Evolutionary conservation across 805 yeast genomes (phyloP), one percentile per base, ranked within the genome.

Genomic region (Suhomyces canberraensis): DNA sequence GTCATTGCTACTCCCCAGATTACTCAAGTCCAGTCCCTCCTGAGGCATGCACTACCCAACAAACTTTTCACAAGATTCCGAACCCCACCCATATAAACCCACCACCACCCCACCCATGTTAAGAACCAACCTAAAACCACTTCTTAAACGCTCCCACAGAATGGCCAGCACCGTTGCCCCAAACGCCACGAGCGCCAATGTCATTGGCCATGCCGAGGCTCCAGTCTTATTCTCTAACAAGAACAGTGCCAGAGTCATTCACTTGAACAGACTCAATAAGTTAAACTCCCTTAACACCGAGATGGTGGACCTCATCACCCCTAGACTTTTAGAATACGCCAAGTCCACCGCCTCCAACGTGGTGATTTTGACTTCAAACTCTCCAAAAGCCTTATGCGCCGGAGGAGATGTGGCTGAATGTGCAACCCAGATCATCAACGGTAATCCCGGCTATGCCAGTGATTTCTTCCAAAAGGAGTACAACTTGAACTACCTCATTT

Each of bases 321-420:
- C 93, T 16, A 76, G 95, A 25, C 64, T 89, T 42, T 56, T 73
- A 31, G 96, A 90, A 58, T 89, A 81, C 62, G 69, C 86, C 35
- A 84, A 84, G 54, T 78, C 88, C 14, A 72, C 71, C 31, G 65
- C 76, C 14, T 79, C 82, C 40, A 78, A 81, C 44, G 54, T 86
- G 38, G 64, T 91, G 25, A 69, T 93, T 29, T 66, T 91, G 44
- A 80, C 78, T 39, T 82, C 91, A 21, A 69, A 61, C 43, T 61
- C 73, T n/a, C 77, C 78, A 16, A 79, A 78, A 54, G 81, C 95
- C 1, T 79, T 91, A 42, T 88, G 97, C 61, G 95, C 98, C 21
- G 98, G 98, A 33, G 98, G 98, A 19, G 98, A 91, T 59, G 95
- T 91, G 29, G 81, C 91, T 27, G 78, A 76, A 34, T 80, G 89